phyloP scores from a whole-genome alignment of 2,329 filamentous ascomycete genomes.

The Diaporthe sp. region DNA sequence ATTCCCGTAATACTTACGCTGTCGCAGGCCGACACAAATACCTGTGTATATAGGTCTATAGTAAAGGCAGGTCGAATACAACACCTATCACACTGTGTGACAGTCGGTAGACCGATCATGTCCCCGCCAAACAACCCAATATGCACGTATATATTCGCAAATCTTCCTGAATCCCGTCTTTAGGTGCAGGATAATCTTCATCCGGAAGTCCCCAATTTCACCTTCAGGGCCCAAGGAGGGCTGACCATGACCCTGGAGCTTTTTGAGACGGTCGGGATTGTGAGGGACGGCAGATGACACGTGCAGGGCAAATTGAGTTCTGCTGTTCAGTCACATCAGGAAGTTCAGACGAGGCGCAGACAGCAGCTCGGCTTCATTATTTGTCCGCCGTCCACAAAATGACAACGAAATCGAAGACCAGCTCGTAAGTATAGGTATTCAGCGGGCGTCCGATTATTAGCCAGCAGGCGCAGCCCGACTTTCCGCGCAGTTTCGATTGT shows the following conservation, averaged over 20 bases:
- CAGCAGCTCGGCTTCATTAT: not conserved
- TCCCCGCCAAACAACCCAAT: not conserved
- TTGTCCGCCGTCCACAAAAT: not conserved
- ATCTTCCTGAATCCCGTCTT: not conserved
- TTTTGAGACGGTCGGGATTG: not conserved
- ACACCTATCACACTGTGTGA: not conserved
- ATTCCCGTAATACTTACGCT: not conserved
- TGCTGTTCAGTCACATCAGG: not conserved
- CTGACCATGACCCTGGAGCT: not conserved
- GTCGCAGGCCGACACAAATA: not conserved
- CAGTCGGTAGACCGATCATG: not conserved
- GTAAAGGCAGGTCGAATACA: not conserved
- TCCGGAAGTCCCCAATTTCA: not conserved
- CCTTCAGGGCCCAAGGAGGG: too few relatives aligned
- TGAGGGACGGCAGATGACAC: not conserved
- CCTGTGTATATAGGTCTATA: not conserved
- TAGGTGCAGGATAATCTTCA: not conserved
- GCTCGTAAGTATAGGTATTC: not conserved
- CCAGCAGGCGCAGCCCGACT: not conserved
- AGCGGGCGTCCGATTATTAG: not conserved
- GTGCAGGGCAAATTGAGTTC: not conserved
- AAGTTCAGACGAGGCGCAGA: not conserved
- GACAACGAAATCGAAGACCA: not conserved
- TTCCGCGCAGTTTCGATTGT: not conserved
- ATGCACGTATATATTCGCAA: not conserved